A percentile compares a stretch with the other conserved stretches of the same genome.
phyloP scores from a whole-genome alignment of 805 yeast genomes.

The Blastobotrys americana region DNA sequence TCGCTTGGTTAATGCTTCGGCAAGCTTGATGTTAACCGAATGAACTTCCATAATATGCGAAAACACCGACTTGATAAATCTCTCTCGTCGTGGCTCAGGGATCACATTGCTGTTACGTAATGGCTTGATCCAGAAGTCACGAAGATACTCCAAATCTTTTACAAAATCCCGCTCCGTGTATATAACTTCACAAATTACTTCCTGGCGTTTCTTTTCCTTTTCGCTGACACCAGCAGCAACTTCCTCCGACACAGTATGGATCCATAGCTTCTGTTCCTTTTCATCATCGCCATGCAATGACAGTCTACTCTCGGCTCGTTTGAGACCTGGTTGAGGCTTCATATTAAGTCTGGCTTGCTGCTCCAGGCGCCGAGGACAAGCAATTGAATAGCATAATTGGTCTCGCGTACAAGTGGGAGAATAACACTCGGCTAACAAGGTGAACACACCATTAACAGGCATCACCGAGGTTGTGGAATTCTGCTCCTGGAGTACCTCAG shows the following conservation, averaged over 20 bases:
- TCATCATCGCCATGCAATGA: conserved; percentile 64
- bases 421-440: conserved; percentile 87
- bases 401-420: conserved; percentile 94
- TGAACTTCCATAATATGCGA: conserved; percentile 84
- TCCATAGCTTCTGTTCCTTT: conserved; percentile 84
- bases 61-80: conserved; percentile 85
- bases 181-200: conserved; percentile 86
- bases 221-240: conserved; percentile 73
- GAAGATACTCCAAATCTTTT: conserved; percentile 83
- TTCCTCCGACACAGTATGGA: conserved; percentile 77
- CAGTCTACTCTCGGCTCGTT: conserved; percentile 62
- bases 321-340: conserved; percentile 80
- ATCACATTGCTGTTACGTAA: conserved; percentile 79
- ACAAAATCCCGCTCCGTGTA: conserved; percentile 94
- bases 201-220: conserved; percentile 86
- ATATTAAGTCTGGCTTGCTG: conserved; percentile 89
- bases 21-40: conserved; percentile 71
- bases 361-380: conserved; percentile 92
- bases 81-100: conserved; percentile 81
- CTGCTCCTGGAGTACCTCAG: neutral
- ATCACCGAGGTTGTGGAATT: conserved; percentile 15
- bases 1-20: conserved; percentile 82
- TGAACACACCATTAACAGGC: conserved; percentile 82
- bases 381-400: conserved; percentile 82
- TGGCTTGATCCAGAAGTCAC: conserved; percentile 92